Percentiles rank a stretch among this genome's conserved stretches.
Evolutionary conservation across 345 rosid genomes (phyloP).

Genomic region (Adansonia digitata): DNA sequence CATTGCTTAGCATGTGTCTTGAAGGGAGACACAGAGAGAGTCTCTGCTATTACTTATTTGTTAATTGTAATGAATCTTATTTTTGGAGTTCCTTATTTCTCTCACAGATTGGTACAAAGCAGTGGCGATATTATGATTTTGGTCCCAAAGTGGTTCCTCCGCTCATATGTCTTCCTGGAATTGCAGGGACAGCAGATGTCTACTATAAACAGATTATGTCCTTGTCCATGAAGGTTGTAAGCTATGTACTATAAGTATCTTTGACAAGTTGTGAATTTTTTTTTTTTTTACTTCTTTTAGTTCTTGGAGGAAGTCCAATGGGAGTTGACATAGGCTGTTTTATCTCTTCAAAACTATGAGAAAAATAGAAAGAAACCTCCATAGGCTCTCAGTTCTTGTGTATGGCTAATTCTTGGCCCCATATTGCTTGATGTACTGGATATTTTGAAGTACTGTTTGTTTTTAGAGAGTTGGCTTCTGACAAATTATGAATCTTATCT

Average conservation of each 20-base stretch:
- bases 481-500: not conserved
- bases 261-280: not conserved
- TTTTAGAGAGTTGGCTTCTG: not conserved
- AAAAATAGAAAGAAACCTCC: not conserved
- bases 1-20: not conserved
- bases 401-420: not conserved
- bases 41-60: constrained; percentile 3
- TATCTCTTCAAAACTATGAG: not conserved
- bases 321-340: not conserved
- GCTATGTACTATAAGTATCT: not conserved
- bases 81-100: constrained; percentile 3
- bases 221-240: constrained; percentile 78
- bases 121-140: constrained; percentile 97
- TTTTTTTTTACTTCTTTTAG: not conserved
- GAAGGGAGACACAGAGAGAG: not conserved
- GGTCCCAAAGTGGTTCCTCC: constrained; percentile 98
- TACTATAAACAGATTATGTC: constrained; percentile 96
- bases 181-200: constrained; percentile 97
- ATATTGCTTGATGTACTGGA: not conserved
- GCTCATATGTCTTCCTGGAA: constrained; percentile 94
- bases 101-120: constrained; percentile 85
- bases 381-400: not conserved
- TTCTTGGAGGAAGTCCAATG: not conserved
- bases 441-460: not conserved
- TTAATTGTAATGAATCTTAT: constrained; percentile 7